A percentile compares a stretch with the other conserved stretches of the same genome.
phyloP scores from a whole-genome alignment of 805 yeast genomes.

The Ogataea saltuana region DNA sequence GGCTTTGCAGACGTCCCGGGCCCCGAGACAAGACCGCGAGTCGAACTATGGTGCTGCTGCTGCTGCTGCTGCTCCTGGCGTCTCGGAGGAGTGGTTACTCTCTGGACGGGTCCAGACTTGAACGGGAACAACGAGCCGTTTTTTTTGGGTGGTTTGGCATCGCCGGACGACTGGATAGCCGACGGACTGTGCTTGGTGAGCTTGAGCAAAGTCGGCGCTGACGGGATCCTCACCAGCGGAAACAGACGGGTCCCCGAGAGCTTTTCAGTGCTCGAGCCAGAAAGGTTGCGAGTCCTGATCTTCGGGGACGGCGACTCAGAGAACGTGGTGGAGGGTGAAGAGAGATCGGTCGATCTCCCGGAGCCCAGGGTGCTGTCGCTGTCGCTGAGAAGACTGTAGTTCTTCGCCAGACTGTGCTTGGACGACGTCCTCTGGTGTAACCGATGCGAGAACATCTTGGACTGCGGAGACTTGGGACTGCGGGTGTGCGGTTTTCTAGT shows the following conservation, averaged over 20 bases:
- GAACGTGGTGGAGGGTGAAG: not conserved
- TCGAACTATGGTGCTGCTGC: not conserved
- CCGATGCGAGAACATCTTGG: slow-evolving; percentile 21
- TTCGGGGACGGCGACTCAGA: slow-evolving; percentile 5
- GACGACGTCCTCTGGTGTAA: not conserved
- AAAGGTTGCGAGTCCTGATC: not conserved
- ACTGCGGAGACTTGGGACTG: slow-evolving; percentile 26
- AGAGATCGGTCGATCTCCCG: not conserved
- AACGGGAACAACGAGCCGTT: too few relatives aligned
- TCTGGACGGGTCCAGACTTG: too few relatives aligned
- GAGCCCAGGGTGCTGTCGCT: slow-evolving; percentile 3
- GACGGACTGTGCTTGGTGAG: slow-evolving; percentile 2
- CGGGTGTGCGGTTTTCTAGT: slow-evolving; percentile 11
- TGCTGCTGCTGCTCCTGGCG: not conserved
- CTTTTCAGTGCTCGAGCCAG: not conserved
- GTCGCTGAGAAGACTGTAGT: not conserved
- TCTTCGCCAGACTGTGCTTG: not conserved
- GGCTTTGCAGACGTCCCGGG: too few relatives aligned
- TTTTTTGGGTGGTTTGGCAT: too few relatives aligned
- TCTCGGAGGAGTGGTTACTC: too few relatives aligned
- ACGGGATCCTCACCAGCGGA: slow-evolving; percentile 14
- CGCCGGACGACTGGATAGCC: too few relatives aligned
- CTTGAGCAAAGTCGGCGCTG: slow-evolving; percentile 22
- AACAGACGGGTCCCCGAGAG: not conserved
- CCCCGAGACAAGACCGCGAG: slow-evolving; percentile 3